Base-by-base conservation (phyloP, 1,139 yeast genomes). In the Hyphopichia khmerensis region DNA sequence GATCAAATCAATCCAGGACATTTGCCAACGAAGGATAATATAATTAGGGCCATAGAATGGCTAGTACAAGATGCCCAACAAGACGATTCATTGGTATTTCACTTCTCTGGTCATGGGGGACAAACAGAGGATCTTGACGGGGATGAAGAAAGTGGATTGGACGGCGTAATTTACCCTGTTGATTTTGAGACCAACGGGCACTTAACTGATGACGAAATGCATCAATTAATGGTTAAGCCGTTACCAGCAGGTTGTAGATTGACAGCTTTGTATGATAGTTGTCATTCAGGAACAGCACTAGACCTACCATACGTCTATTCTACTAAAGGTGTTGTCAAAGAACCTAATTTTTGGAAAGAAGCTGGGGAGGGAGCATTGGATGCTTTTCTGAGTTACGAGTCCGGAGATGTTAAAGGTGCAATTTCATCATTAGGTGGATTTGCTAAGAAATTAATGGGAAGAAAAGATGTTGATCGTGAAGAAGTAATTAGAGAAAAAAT, bases 91-190 rank as follows among this genome's bases (percentile, higher is more conserved):
- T 66, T 84, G 47, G 84, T 90, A 51, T 83, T 90, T 75, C 96
- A 90, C 62, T 90, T 86, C 62, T 87, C 96, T 1, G 96, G 98
- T 6, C 98, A 91, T 61, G 98, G 98, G 26, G 96, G 96, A 6
- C 84, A 83, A 53, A 82, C 87, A 7, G 69, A 74, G 45, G 97
- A 91, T 62, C 59, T 69, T 40, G 87, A 87, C 56, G 96, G 96
- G 17, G 98, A 91, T 59, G 98, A 91, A 62, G 95, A 83, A 21
- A 90, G 84, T 57, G 97, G 97, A 0, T 78, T 65, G 53, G 98
- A 91, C 61, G 96, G 90, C 59, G 89, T 87, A 35, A 86, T 91
- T 46, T 91, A 90, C 56, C 98, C 98, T 1, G 80, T 91, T 32
- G 98, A 91, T 65, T 90, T 85, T 62, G 79, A 89, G 62, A 67